Percentiles rank a stretch among this genome's conserved stretches.
phyloP scores from a whole-genome alignment of 495 filamentous ascomycete species.

The Neurospora pannonica region DNA sequence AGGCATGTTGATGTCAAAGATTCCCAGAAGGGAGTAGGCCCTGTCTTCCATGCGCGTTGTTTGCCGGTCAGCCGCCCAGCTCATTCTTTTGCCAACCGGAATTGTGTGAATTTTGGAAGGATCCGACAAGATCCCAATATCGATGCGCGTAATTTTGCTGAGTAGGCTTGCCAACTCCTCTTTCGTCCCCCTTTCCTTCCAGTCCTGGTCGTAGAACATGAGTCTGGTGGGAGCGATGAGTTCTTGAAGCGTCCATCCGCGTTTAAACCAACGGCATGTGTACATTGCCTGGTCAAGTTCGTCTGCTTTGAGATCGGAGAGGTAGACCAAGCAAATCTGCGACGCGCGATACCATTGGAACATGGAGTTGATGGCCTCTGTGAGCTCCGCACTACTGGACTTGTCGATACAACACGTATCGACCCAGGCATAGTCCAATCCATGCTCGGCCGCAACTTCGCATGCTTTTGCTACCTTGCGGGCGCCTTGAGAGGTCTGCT shows the following conservation, averaged over 20 bases:
- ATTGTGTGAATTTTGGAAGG: not conserved
- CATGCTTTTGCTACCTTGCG: conserved; percentile 2
- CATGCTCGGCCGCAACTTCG: not conserved
- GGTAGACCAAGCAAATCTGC: conserved; percentile 24
- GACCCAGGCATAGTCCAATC: conserved; percentile 16
- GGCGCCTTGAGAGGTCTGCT: not conserved
- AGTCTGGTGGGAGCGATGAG: conserved; percentile 21
- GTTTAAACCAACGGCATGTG: conserved; percentile 21
- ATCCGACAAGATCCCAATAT: not conserved
- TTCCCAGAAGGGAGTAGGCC: conserved; percentile 18
- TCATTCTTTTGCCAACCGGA: conserved; percentile 17
- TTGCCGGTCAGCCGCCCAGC: conserved; percentile 21
- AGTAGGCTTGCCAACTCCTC: not conserved
- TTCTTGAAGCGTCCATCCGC: conserved; percentile 32
- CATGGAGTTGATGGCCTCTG: conserved; percentile 31
- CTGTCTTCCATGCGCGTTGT: conserved; percentile 18
- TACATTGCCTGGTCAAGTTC: not conserved
- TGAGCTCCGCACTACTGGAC: conserved; percentile 21
- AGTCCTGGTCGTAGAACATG: conserved; percentile 6
- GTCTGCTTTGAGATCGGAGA: conserved; percentile 2
- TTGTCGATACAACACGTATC: conserved; percentile 27
- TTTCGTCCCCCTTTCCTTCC: conserved; percentile 1
- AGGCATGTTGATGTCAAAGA: conserved; percentile 21
- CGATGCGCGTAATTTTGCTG: not conserved
- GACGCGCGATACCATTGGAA: conserved; percentile 24